These are phyloP conservation scores for Syncephalis plumigaleata DNA, from an alignment of 371 early-diverging fungal species.

Conservation along the genomic window DNA sequence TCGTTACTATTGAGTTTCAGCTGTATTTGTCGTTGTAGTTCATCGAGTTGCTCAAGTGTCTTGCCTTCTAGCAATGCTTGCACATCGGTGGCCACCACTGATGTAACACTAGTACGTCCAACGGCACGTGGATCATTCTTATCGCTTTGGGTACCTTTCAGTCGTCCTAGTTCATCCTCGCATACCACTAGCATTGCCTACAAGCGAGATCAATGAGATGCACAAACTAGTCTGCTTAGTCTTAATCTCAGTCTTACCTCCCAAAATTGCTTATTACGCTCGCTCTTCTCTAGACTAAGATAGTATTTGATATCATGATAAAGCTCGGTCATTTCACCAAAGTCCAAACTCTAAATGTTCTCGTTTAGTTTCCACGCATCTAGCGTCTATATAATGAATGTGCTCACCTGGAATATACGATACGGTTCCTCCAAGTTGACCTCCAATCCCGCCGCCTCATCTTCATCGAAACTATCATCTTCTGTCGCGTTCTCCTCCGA, in stretches of 20 bases:
- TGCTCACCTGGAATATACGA: conserved; percentile 38
- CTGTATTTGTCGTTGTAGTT: conserved; percentile 53
- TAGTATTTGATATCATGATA: conserved; percentile 76
- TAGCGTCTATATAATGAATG: too few species aligned
- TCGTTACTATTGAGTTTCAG: conserved; percentile 41
- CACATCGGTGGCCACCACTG: conserved; percentile 40
- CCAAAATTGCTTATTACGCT: conserved; percentile 66
- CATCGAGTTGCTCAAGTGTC: conserved; percentile 43
- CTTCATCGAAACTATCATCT: conserved; percentile 30
- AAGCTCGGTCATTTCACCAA: conserved; percentile 55
- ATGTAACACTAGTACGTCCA: conserved; percentile 5
- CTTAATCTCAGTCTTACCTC: conserved; percentile 50
- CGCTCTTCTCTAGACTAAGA: conserved; percentile 58
- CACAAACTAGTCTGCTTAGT: conserved; percentile 58
- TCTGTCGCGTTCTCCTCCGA: conserved; percentile 27
- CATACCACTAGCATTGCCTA: conserved; percentile 13
- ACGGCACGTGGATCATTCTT: conserved; percentile 10
- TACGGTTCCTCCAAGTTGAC: conserved; percentile 80
- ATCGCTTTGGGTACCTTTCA: conserved; percentile 3
- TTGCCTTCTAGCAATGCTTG: conserved; percentile 51
- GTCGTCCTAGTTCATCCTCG: too few species aligned
- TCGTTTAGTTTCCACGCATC: too few species aligned
- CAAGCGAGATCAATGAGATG: conserved; percentile 19
- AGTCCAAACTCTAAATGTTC: conserved; percentile 23
- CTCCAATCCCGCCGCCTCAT: conserved; percentile 53